Evolutionary conservation across 805 yeast genomes (phyloP).

Genomic region (Lachancea thermotolerans): DNA sequence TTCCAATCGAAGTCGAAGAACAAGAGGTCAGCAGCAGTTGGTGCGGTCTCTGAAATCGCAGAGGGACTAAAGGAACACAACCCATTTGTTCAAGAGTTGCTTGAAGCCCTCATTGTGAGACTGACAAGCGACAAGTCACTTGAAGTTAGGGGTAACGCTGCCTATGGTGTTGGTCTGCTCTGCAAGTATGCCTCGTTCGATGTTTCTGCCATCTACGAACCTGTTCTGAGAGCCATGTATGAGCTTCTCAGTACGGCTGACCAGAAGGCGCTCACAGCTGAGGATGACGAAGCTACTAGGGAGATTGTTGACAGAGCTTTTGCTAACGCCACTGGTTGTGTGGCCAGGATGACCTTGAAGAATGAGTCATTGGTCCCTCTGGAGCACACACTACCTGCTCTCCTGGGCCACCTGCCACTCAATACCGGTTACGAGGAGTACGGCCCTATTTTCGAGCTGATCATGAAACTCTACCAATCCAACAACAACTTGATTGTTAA

Average conservation of each 20-base stretch:
- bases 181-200: conserved; percentile 44
- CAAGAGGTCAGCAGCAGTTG: conserved; percentile 79
- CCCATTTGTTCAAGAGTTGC: conserved; percentile 62
- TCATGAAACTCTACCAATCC: conserved; percentile 63
- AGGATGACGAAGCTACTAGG: conserved; percentile 64
- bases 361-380: conserved; percentile 69
- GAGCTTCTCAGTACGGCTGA: conserved; percentile 74
- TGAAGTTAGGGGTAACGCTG: conserved; percentile 91
- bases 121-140: conserved; percentile 69
- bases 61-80: conserved; percentile 61
- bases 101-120: conserved; percentile 61
- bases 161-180: conserved; percentile 88
- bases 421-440: conserved; percentile 88
- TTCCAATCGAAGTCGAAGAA: conserved; percentile 56
- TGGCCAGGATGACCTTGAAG: conserved; percentile 80
- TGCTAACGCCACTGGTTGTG: conserved; percentile 97
- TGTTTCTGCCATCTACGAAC: conserved; percentile 56
- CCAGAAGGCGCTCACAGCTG: conserved; percentile 48
- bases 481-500: conserved; percentile 48
- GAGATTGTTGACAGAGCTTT: conserved; percentile 76
- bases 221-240: conserved; percentile 59
- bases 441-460: conserved; percentile 76
- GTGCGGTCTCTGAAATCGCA: conserved; percentile 85
- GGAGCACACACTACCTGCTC: conserved; percentile 64
- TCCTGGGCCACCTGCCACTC: conserved; percentile 77